phyloP scores from a whole-genome alignment of 306 rosid species.

The Sicyos baderoa region DNA sequence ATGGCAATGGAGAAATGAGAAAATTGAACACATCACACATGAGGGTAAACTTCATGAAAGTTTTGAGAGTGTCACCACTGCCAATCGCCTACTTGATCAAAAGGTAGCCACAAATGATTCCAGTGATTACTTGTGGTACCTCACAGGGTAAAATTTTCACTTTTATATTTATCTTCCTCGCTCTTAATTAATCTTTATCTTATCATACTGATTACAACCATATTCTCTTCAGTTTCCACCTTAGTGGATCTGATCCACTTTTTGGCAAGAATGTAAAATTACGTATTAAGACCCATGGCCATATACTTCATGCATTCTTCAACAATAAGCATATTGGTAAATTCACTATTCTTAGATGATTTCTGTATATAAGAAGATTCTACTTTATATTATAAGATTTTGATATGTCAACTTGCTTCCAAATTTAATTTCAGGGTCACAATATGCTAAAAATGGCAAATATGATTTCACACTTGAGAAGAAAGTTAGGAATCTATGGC shows the following conservation, averaged over 20 bases:
- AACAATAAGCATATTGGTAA: conserved; percentile 43
- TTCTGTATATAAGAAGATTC: no score
- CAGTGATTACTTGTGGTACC: conserved; percentile 52
- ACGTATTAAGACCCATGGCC: conserved; percentile 35
- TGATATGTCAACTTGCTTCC: neutral
- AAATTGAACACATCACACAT: conserved; percentile 20
- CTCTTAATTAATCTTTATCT: neutral
- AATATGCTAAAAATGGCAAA: conserved; percentile 24
- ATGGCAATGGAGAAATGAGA: conserved; percentile 53
- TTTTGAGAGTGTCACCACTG: neutral
- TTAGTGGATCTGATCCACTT: conserved; percentile 34
- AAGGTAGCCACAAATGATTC: conserved; percentile 31
- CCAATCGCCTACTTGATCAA: conserved; percentile 34
- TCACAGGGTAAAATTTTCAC: conserved; percentile 31
- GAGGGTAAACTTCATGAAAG: conserved; percentile 13
- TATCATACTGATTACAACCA: neutral
- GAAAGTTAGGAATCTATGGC: conserved; percentile 5
- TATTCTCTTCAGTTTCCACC: conserved; percentile 23
- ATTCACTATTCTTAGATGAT: neutral
- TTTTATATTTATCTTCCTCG: no score
- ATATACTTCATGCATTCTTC: conserved; percentile 38
- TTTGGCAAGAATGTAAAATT: conserved; percentile 28
- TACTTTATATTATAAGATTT: no score
- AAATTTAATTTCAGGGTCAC: conserved; percentile 22
- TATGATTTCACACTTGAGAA: conserved; percentile 22